Base-by-base conservation (phyloP, 1,284 basidiomycete species). In the Apiotrichum veenhuisii region DNA sequence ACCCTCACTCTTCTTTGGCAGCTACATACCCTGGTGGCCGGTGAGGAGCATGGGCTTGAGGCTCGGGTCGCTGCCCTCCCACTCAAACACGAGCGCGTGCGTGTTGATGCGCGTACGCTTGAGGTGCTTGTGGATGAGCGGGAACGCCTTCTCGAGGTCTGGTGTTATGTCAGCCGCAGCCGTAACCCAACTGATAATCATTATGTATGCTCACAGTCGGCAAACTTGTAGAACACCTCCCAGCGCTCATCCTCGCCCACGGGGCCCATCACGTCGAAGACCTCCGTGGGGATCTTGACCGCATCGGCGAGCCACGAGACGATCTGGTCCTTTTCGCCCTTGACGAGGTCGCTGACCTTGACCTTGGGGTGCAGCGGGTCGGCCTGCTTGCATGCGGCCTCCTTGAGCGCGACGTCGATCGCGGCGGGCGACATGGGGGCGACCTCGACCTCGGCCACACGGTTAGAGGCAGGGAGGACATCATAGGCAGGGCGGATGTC, bases 21-120 rank as follows among this genome's bases (percentile, higher is more conserved):
- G 41, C 14, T 12, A 33, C 44, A 2, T n/a, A 46, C 44, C 44
- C 78, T 87, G 85, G 67, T 88, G 87, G 0, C 80, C 85, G 23
- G 82, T 80, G 38, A 89, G 72, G 34, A 88, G 77, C 2, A 87
- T 67, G 0, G 87, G 87, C 69, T 87, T 85, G 58, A 87, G 76
- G 11, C 73, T 71, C 1, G 69, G 47, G 58, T 86, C 79, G 1
- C 80, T 80, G 41, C 87, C 88, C 42, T 79, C 70, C 82, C 85
- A 86, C 12, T 81, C 81, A 64, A 82, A 87, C 1, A 88, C 77
- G 18, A 88, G 71, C 0, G 84, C 87, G 58, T 84, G 84, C 0
- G 83, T 82, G 65, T 85, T 84, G 59, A 89, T 82, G 60, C 82
- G 81, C 1, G 80, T 82, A 49, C 85, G 67, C 27, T 79, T 72